phyloP scores from a whole-genome alignment of 2,329 filamentous ascomycete species.

The Tolypocladium tundrense region DNA sequence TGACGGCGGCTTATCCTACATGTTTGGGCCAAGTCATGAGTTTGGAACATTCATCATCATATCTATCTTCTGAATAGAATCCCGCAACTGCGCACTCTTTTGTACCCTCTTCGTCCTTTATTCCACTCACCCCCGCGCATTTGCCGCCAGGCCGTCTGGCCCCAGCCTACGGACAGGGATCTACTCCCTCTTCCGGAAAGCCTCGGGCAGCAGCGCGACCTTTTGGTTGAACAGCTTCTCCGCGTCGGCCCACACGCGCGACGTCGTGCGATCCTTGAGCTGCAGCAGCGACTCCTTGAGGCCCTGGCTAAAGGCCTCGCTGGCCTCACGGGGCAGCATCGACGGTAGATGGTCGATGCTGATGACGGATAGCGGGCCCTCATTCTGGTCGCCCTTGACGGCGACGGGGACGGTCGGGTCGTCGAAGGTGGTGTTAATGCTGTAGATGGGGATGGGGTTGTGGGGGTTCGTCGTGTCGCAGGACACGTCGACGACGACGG shows the following conservation, averaged over 20 bases:
- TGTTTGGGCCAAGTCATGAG: neutral
- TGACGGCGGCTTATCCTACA: neutral
- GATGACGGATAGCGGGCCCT: slow-evolving; percentile 64
- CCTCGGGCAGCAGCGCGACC: slow-evolving; percentile 54
- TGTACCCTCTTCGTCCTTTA: neutral
- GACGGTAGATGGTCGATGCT: slow-evolving; percentile 79
- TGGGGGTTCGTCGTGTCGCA: slow-evolving; percentile 66
- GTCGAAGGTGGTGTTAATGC: slow-evolving; percentile 75
- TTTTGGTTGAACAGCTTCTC: slow-evolving; percentile 79
- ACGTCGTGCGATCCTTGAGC: slow-evolving; percentile 63
- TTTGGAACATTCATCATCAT: neutral
- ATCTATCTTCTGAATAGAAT: neutral
- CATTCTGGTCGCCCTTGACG: slow-evolving; percentile 36
- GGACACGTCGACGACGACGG: slow-evolving; percentile 70
- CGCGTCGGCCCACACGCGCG: slow-evolving; percentile 74
- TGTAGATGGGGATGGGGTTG: slow-evolving; percentile 70
- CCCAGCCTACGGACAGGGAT: neutral
- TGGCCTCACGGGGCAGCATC: slow-evolving; percentile 76
- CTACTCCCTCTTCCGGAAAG: neutral
- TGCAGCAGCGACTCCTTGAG: slow-evolving; percentile 68
- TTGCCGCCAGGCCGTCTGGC: too few species aligned
- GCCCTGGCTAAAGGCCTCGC: slow-evolving; percentile 71
- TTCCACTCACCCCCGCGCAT: neutral
- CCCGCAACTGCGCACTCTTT: neutral
- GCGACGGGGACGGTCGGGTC: slow-evolving; percentile 75